These are phyloP conservation scores for Akanthomyces dipterigenus DNA, from an alignment of 2,329 filamentous ascomycete species.

Conservation along the genomic window DNA sequence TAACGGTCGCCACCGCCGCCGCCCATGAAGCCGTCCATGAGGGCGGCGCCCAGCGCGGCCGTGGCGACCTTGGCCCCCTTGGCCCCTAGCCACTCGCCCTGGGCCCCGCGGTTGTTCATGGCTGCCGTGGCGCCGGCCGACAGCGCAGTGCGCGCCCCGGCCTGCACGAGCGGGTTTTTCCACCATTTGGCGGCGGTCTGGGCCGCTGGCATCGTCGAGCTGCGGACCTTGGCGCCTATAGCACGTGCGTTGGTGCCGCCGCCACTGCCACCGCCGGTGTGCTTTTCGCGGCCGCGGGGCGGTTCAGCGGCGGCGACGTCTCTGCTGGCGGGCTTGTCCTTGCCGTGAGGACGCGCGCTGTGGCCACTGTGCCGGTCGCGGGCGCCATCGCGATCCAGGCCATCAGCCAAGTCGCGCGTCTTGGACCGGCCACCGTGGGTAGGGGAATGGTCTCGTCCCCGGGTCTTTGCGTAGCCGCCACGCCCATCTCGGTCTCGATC, in stretches of 20 bases:
- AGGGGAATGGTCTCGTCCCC: constrained; percentile 1
- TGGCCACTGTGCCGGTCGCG: constrained; percentile 5
- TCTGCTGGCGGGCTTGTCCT: constrained; percentile 9
- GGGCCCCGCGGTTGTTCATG: constrained; percentile 38
- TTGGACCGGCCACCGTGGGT: background rate
- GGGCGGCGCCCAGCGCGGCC: constrained; percentile 41
- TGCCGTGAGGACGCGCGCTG: background rate
- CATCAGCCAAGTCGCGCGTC: background rate
- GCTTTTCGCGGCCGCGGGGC: constrained; percentile 13
- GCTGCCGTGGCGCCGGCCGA: constrained; percentile 43
- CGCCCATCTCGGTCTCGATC: background rate
- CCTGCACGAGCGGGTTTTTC: constrained; percentile 31
- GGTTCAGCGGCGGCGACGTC: background rate
- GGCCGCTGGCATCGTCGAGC: constrained; percentile 29
- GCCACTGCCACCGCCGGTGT: constrained; percentile 13
- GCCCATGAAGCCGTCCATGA: constrained; percentile 40
- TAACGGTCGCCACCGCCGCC: background rate
- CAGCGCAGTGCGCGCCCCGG: constrained; percentile 40
- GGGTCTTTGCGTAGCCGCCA: background rate
- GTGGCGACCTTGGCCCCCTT: constrained; percentile 44
- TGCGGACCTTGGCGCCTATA: constrained; percentile 17
- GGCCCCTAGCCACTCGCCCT: constrained; percentile 39
- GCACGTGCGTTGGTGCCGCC: background rate
- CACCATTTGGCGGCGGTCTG: constrained; percentile 26
- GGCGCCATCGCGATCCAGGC: background rate